Conservation (phyloP, 805 yeast genomes). For the Scheffersomyces ergatensis region DNA sequence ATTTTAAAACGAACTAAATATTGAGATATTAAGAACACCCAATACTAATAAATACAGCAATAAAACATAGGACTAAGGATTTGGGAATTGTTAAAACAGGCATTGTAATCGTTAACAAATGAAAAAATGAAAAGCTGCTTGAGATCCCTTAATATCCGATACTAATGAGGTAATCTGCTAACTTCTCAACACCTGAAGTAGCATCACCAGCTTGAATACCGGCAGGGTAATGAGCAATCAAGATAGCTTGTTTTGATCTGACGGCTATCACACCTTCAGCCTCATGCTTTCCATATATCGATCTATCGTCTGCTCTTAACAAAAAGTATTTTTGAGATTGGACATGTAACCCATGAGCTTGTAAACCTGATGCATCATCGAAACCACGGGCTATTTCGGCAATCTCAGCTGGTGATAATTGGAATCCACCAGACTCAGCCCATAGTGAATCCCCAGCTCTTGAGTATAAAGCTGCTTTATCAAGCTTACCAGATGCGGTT, state of each 20-base stretch:
- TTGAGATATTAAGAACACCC: too few relatives aligned
- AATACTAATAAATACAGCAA: too few relatives aligned
- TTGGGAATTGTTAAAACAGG: too few relatives aligned
- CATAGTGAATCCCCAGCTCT: constrained; percentile 93
- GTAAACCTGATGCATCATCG: constrained; percentile 73
- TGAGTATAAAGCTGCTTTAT: constrained; percentile 89
- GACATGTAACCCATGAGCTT: constrained; percentile 81
- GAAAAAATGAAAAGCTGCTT: too few relatives aligned
- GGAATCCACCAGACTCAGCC: constrained; percentile 78
- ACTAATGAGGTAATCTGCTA: constrained; percentile 91
- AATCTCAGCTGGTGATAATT: constrained; percentile 68
- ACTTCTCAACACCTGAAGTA: constrained; percentile 87
- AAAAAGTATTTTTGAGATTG: constrained; percentile 85
- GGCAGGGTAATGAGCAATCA: constrained; percentile 91
- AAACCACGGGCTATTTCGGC: constrained; percentile 74
- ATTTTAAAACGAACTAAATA: too few relatives aligned
- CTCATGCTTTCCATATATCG: constrained; percentile 88
- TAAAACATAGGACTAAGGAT: too few relatives aligned
- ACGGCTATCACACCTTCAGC: constrained; percentile 88
- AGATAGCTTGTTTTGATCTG: constrained; percentile 88
- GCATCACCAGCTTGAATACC: constrained; percentile 95
- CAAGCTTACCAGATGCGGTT: constrained; percentile 81
- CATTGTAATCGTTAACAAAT: too few relatives aligned
- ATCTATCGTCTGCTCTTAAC: constrained; percentile 86
- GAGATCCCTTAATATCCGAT: constrained; percentile 62